A percentile compares a stretch with the other conserved stretches of the same genome.
Conservation (phyloP, 805 yeast species). For the Starmerella bombi region DNA sequence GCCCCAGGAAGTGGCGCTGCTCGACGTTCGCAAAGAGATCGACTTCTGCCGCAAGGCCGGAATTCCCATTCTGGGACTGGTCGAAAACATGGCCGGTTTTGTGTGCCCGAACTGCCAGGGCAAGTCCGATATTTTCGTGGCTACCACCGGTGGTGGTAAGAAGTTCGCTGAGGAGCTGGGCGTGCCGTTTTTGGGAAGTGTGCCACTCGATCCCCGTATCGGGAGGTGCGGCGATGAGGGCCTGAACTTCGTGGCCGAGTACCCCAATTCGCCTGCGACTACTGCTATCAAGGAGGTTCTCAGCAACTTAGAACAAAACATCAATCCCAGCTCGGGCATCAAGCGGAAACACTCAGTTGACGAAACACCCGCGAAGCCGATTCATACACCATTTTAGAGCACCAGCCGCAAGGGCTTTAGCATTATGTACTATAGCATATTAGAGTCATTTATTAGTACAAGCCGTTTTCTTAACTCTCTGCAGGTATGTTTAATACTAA, state of each 20-base stretch:
- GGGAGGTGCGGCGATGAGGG: constrained; percentile 84
- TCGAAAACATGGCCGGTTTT: constrained; percentile 97
- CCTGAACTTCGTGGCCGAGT: constrained; percentile 57
- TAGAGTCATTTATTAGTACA: no score
- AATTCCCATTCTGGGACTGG: constrained; percentile 73
- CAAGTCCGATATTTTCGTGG: constrained; percentile 75
- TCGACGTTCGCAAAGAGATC: constrained; percentile 91
- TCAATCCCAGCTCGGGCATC: constrained; percentile 3
- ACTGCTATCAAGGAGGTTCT: constrained; percentile 76
- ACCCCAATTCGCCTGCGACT: constrained; percentile 89
- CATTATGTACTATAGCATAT: no score
- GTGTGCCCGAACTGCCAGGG: constrained; percentile 93
- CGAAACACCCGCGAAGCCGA: no score
- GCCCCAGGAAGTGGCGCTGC: constrained; percentile 91
- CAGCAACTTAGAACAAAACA: constrained; percentile 16
- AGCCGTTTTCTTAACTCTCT: no score
- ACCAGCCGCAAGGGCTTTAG: no score
- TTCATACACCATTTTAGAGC: no score
- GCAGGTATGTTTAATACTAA: no score
- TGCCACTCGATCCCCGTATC: constrained; percentile 91
- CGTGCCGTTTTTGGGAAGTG: constrained; percentile 75
- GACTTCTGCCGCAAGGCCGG: constrained; percentile 89
- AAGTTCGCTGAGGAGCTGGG: constrained; percentile 65
- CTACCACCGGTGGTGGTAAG: constrained; percentile 96
- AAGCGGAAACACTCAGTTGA: background rate